Percentiles rank a stretch among this genome's conserved stretches.
These are phyloP conservation scores for Pichia sp. DNA, from an alignment of 1,139 yeast species.

Conservation along the genomic window DNA sequence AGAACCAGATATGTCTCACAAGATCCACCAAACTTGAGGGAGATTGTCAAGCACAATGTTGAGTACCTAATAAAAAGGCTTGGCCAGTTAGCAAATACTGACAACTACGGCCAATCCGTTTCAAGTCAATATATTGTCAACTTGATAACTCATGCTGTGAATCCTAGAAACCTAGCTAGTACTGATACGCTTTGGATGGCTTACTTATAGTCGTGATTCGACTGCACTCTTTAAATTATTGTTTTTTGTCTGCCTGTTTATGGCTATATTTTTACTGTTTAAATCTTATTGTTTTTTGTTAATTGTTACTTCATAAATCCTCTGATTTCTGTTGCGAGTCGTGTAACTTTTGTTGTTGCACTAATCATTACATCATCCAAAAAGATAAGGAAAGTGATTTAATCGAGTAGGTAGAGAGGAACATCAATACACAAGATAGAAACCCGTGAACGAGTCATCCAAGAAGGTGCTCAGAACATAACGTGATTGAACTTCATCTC, in stretches of 20 bases:
- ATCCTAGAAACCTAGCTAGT: conserved; percentile 88
- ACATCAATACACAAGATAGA: no score
- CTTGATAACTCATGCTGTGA: conserved; percentile 90
- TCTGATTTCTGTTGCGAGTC: no score
- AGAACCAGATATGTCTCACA: conserved; percentile 67
- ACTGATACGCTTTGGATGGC: conserved; percentile 98
- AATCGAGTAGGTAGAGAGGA: no score
- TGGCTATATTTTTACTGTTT: background rate
- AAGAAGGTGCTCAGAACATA: conserved; percentile 2
- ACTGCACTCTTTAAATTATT: background rate
- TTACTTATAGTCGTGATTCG: conserved; percentile 37
- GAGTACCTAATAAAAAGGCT: conserved; percentile 71
- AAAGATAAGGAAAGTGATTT: no score
- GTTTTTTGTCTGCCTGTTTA: background rate
- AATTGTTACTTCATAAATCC: background rate
- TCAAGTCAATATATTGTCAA: conserved; percentile 94
- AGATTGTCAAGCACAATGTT: conserved; percentile 82
- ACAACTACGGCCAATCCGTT: conserved; percentile 47
- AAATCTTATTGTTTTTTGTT: background rate
- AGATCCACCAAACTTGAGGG: conserved; percentile 69
- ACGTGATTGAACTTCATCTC: conserved; percentile 6
- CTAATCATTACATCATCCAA: no score
- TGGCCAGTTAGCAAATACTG: conserved; percentile 71
- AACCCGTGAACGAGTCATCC: no score
- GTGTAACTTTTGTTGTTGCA: background rate